phyloP scores from a whole-genome alignment of 305 asterid species.

The Fraxinus baroniana region DNA sequence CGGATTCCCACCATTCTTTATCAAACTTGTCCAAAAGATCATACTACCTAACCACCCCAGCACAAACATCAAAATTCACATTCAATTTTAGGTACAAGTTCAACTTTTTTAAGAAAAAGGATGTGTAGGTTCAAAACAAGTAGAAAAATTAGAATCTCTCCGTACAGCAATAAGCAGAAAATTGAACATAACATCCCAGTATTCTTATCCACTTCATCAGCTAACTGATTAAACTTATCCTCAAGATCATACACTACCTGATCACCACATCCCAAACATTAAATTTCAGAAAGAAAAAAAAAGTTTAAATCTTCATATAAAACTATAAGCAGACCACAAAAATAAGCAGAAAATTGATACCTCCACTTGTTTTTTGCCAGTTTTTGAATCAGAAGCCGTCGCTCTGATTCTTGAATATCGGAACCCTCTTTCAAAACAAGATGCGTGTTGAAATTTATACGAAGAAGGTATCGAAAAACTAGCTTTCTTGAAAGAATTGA shows the following conservation, averaged over 20 bases:
- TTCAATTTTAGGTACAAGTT: not conserved
- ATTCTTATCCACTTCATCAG: constrained; percentile 84
- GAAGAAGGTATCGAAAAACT: constrained; percentile 37
- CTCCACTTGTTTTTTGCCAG: constrained; percentile 65
- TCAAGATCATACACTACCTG: constrained; percentile 65
- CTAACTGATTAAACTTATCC: constrained; percentile 51
- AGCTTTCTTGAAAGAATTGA: constrained; percentile 45
- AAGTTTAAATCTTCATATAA: not conserved
- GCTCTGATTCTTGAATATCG: constrained; percentile 46
- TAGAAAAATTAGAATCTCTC: not conserved
- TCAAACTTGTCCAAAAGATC: constrained; percentile 56
- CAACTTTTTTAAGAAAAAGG: not conserved
- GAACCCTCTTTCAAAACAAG: constrained; percentile 27
- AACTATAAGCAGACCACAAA: not conserved
- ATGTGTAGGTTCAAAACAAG: not conserved
- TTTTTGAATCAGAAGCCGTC: constrained; percentile 58
- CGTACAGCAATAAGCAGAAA: not conserved
- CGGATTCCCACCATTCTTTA: constrained; percentile 64
- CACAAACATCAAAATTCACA: constrained; percentile 4
- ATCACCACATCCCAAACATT: constrained; percentile 5
- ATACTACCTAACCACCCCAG: constrained; percentile 43
- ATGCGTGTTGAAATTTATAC: constrained; percentile 38
- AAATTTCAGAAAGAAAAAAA: not conserved
- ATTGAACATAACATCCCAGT: constrained; percentile 36
- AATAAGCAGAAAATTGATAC: constrained; percentile 30